Base-by-base conservation (phyloP, 169 alveolate species). In the Amoebophrya sp. region DNA sequence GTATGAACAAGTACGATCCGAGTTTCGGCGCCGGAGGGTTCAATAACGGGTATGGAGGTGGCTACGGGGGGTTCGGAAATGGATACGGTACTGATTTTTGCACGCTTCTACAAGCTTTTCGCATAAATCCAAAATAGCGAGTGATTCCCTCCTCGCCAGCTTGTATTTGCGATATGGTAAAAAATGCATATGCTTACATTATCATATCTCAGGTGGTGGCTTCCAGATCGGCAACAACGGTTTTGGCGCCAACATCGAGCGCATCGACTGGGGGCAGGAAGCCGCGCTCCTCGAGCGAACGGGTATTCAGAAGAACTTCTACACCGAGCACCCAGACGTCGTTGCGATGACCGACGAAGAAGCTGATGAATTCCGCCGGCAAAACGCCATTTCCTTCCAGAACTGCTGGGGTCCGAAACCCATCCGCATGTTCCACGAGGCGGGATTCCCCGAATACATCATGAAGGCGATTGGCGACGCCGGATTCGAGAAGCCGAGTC, bases 271-370 rank as follows among this genome's bases (percentile, higher is more conserved):
- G 98, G 55, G 94, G 35, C 92, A 91, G 41, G 94, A 94, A 77
- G 94, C 94, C 38, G 93, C 96, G 77, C 96, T 95, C 39, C 96
- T 97, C 29, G n/a, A n/a, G n/a, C n/a, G n/a, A n/a, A n/a, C n/a
- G n/a, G n/a, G n/a, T n/a, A 96, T 97, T 93, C 97, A 97, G 94
- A 97, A 97, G 94, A 95, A 97, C 93, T 97, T 97, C 94, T 97
- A 97, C 91, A 94, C 93, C 92, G 99, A 97, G 92, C 98, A 96
- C 91, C 96, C 95, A 23, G 97, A 95, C 47, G 97, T 97, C 33
- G 47, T 94, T 32, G 94, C 94, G 0, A 91, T 96, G 93, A 25
- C 96, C 54, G 93, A 94, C n/a, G 95, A 95, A 38, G 98, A 97
- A 53, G 97, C 96, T 40, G 96, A 95, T 40, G 94, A 94, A 47